Conservation (phyloP, 306 rosid species). For the Purshia tridentata region DNA sequence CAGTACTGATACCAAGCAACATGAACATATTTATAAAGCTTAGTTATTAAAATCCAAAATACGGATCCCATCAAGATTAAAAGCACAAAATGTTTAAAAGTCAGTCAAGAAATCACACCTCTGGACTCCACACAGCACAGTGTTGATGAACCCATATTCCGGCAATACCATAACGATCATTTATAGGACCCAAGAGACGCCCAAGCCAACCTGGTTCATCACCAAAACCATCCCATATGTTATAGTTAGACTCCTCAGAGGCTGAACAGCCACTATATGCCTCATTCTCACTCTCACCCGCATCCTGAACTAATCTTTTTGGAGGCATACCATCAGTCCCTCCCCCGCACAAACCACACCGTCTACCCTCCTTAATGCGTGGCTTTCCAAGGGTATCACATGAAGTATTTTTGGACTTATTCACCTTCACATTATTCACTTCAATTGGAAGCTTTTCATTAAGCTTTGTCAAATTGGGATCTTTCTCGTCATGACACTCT, state of each 20-base stretch:
- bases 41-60: conserved; percentile 19
- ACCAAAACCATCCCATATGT: conserved; percentile 94
- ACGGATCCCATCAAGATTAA: conserved; percentile 27
- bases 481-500: conserved; percentile 39
- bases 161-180: conserved; percentile 89
- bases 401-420: conserved; percentile 37
- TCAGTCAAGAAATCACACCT: conserved; percentile 55
- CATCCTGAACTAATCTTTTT: conserved; percentile 60
- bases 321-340: conserved; percentile 91
- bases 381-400: conserved; percentile 38
- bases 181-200: conserved; percentile 87
- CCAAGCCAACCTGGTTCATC: conserved; percentile 97
- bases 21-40: conserved; percentile 26
- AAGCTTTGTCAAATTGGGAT: conserved; percentile 21
- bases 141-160: conserved; percentile 98
- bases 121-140: conserved; percentile 99
- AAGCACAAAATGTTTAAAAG: conserved; percentile 19
- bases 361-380: conserved; percentile 73
- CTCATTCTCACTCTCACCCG: conserved; percentile 84
- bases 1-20: conserved; percentile 20
- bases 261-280: conserved; percentile 76
- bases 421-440: conserved; percentile 28
- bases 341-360: conserved; percentile 96
- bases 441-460: conserved; percentile 36
- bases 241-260: conserved; percentile 79